phyloP scores from a whole-genome alignment of 208 protist genomes.

The Acanthamoeba healyi region DNA sequence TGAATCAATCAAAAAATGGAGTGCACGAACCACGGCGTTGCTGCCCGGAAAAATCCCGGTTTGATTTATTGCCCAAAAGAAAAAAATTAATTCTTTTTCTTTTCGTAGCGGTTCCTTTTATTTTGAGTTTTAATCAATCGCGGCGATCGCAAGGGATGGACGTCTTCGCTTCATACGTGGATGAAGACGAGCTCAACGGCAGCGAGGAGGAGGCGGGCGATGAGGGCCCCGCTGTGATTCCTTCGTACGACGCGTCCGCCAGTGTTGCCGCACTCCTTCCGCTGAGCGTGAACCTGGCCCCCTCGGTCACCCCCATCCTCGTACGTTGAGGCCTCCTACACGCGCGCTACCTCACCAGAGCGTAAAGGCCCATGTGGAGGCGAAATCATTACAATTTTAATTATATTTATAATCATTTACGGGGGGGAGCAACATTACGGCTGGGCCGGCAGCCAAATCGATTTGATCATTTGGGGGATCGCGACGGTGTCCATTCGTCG shows the following conservation, averaged over 20 bases:
- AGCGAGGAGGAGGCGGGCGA: not conserved
- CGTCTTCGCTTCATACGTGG: slow-evolving; percentile 34
- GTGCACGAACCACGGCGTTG: no score
- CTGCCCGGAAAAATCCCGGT: not conserved
- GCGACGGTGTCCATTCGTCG: no score
- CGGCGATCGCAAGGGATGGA: no score
- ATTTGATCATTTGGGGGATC: no score
- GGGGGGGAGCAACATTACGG: no score
- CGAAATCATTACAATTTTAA: no score
- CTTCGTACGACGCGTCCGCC: not conserved
- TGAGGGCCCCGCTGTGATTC: not conserved
- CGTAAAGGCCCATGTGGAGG: no score
- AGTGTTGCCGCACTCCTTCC: not conserved
- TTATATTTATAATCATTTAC: no score
- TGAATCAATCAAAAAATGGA: not conserved
- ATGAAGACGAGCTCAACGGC: slow-evolving; percentile 7
- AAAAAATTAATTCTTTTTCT: not conserved
- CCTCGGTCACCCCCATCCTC: not conserved
- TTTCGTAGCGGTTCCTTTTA: not conserved
- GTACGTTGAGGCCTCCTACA: no score
- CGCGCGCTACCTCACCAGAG: no score
- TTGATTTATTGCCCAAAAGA: not conserved
- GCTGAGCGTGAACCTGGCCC: slow-evolving; percentile 3
- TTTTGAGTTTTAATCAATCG: not conserved
- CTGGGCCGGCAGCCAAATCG: no score